Evolutionary conservation across 2,329 filamentous ascomycete genomes (phyloP), one percentile per base, ranked within the genome.

Genomic region (Paecilomyces formosus): DNA sequence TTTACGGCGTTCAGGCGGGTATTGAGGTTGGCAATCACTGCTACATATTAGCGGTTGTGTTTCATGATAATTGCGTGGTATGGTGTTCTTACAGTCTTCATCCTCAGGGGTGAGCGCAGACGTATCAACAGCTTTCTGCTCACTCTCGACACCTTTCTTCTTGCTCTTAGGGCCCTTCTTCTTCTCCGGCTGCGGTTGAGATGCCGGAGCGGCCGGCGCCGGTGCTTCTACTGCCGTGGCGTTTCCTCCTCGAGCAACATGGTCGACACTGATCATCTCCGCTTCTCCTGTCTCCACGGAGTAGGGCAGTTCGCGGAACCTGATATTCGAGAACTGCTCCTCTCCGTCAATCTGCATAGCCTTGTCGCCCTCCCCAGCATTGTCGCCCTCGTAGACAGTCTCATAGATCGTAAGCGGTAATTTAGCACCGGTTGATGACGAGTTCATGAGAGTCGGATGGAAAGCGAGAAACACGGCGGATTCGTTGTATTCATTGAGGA

Each of bases 231-330:
- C 78, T 31, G 85, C 85, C 11, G 88, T 86, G 24, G 92, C 92
- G 68, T 90, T 93, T 54, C 89, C 90, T 53, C 89, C 90, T 56
- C 88, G 87, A 0, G 93, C 92, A 21, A 99, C 88, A 64, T 92
- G 96, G 74, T 97, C 92, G 68, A 99, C 90, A 65, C 90, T 89
- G 64, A 99, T 97, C 92, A 97, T 97, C 74, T 99, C 94, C 1
- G 92, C 92, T 73, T 97, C 92, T 9, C 90, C 91, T 0, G 92
- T 96, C 76, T 97, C 94, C 1, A 97, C 87, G 0, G 88, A 88
- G 73, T 94, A 97, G 1, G 88, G 85, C 9, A 97, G 76, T 69
- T 95, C 88, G 60, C 88, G 85, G 74, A 97, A 97, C 67, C 85
- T 88, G 60, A 94, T 81, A 55, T 82, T 84, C 24, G 86, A 71